Base-by-base conservation (phyloP, 257 asterid species). In the Ehretia macrophylla region DNA sequence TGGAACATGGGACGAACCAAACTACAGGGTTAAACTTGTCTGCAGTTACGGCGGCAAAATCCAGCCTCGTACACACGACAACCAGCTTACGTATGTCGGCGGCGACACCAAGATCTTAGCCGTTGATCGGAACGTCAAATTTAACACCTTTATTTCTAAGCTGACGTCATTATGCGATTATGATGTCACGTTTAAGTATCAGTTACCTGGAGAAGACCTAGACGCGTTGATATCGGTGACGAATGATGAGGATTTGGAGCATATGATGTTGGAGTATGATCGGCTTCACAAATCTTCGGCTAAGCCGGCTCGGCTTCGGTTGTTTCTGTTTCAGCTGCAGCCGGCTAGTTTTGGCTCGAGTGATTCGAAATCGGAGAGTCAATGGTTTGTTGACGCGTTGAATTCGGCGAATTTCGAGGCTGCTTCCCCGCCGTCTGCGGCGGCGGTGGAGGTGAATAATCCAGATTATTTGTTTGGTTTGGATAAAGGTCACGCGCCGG, bases 11-110 rank as follows among this genome's bases (percentile, higher is more conserved):
- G 79, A 72, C 51, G 82, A 77, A 5, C 67, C 56, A 16, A 56
- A 48, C 11, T 77, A 72, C n/a, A 77, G 72, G 32, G 79, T 72
- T 38, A 77, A 77, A 14, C 66, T 77, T 54, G 58, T 77, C 69
- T 90, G 97, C 75, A 86, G 97, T 63, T 90, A 84, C 62, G 95
- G 95, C 20, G 97, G 97, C 32, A 87, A 78, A 58, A 87, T 90
- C 63, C 78, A 79, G 21, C 97, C 93, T 20, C 88, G 96, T 18
- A 94, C 96, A 0, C 95, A 90, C 68, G 96, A 90, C 66, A 87
- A 83, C 62, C 96, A 83, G 83, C 96, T 87, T 62, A 85, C 88
- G 45, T 90, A 90, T 59, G 81, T 90, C 38, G 95, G 94, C 5
- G 97, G 97, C 4, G 97, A 90, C 68, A 87, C 97, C 64, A 77